Conservation (phyloP, 2,329 filamentous ascomycete species). For the Phialophora expanda region DNA sequence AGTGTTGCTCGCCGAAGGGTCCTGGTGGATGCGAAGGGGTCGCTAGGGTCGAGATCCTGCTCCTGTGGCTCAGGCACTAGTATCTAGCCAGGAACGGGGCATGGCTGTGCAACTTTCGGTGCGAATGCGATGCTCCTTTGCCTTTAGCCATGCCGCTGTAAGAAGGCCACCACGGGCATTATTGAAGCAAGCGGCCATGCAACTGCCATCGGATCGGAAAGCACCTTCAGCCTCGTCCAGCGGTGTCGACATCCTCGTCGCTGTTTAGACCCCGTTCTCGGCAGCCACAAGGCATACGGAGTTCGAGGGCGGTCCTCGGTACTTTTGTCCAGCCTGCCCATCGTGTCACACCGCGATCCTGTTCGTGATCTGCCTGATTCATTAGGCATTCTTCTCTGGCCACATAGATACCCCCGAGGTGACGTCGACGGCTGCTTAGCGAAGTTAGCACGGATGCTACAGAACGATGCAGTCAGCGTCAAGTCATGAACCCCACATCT, state of each 20-base stretch:
- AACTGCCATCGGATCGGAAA: not conserved
- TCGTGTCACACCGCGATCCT: not conserved
- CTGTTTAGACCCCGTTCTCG: too few relatives aligned
- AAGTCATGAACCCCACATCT: not conserved
- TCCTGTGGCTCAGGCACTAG: not conserved
- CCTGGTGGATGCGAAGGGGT: not conserved
- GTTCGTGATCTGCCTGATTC: not conserved
- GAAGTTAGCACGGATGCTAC: conserved; percentile 1
- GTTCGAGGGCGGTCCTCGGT: not conserved
- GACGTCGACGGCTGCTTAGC: conserved; percentile 15
- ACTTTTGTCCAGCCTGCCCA: not conserved
- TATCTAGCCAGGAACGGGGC: not conserved
- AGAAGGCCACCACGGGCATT: not conserved
- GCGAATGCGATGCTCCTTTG: not conserved
- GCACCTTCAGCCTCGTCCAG: not conserved
- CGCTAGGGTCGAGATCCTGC: not conserved
- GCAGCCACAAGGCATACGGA: not conserved
- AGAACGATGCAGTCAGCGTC: conserved; percentile 17
- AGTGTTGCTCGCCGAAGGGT: not conserved
- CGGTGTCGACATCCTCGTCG: not conserved
- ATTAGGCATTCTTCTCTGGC: not conserved
- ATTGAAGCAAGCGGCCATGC: not conserved
- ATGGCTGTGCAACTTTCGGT: not conserved
- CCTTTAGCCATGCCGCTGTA: not conserved
- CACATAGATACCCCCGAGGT: not conserved